Conservation (phyloP, 75 land plant species). For the Picea glauca region DNA sequence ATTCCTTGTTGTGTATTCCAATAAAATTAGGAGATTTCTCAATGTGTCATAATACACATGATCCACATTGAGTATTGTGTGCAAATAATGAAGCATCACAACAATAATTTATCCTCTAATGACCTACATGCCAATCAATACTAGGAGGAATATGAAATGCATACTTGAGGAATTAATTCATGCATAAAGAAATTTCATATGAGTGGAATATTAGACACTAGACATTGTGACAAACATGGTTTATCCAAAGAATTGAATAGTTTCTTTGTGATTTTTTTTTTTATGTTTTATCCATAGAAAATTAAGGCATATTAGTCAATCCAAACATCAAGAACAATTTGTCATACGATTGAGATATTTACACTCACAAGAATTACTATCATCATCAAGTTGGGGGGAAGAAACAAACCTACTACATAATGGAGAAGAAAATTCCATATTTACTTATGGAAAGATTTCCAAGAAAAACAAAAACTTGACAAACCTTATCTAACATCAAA, state of each 20-base stretch:
- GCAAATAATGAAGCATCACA: too few relatives aligned
- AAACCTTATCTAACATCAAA: too few relatives aligned
- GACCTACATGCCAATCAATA: too few relatives aligned
- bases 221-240: too few relatives aligned
- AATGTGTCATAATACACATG: conserved; percentile 73
- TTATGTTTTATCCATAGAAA: neutral
- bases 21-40: conserved; percentile 44
- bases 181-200: neutral
- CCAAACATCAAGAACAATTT: neutral
- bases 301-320: neutral
- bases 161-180: neutral
- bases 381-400: neutral
- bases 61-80: conserved; percentile 10
- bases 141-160: neutral
- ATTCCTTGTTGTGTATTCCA: conserved; percentile 49
- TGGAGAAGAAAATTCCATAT: neutral
- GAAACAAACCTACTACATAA: too few relatives aligned
- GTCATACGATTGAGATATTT: neutral
- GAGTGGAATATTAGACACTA: too few relatives aligned
- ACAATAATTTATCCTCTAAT: too few relatives aligned
- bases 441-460: neutral
- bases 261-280: neutral
- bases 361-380: too few relatives aligned
- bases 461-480: neutral
- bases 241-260: neutral